Evolutionary conservation across 768 basidiomycete genomes (phyloP).

Genomic region (Lyophyllum shimeji): DNA sequence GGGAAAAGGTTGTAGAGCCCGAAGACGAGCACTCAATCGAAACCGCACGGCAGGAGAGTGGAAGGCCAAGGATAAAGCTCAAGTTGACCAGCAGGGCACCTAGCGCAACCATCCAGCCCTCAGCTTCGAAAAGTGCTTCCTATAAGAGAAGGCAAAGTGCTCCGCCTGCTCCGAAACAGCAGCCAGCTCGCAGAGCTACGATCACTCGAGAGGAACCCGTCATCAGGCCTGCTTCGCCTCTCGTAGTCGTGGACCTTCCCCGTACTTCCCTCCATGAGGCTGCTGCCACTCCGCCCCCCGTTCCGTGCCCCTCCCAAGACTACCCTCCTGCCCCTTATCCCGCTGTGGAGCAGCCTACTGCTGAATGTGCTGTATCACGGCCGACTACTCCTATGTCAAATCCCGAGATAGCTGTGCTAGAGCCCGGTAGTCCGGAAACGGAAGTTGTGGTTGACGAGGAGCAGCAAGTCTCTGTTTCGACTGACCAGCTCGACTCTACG

Average conservation of each 20-base stretch:
- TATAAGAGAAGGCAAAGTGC: constrained; percentile 23
- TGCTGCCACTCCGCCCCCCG: background rate
- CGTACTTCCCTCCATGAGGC: background rate
- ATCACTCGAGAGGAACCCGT: background rate
- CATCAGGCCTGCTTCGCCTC: background rate
- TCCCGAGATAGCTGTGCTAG: constrained; percentile 26
- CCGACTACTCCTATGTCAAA: constrained; percentile 25
- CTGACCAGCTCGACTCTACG: constrained; percentile 1
- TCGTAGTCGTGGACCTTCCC: background rate
- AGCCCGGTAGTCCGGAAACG: constrained; percentile 13
- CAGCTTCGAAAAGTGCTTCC: constrained; percentile 20
- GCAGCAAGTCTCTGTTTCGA: constrained; percentile 2
- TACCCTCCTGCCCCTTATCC: background rate
- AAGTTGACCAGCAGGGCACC: constrained; percentile 23
- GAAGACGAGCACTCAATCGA: constrained; percentile 24
- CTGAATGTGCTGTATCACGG: background rate
- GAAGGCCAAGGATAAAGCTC: constrained; percentile 38
- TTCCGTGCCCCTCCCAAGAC: background rate
- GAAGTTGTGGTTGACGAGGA: background rate
- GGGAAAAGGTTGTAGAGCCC: constrained; percentile 27
- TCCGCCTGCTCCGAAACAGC: constrained; percentile 18
- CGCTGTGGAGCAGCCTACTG: background rate
- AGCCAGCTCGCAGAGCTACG: constrained; percentile 2
- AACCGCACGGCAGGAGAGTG: constrained; percentile 27
- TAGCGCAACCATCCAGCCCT: constrained; percentile 20